Evolutionary conservation across 176 grass and related monocot genomes (phyloP), one percentile per base, ranked within the genome.

Genomic region (Raddia guianensis): DNA sequence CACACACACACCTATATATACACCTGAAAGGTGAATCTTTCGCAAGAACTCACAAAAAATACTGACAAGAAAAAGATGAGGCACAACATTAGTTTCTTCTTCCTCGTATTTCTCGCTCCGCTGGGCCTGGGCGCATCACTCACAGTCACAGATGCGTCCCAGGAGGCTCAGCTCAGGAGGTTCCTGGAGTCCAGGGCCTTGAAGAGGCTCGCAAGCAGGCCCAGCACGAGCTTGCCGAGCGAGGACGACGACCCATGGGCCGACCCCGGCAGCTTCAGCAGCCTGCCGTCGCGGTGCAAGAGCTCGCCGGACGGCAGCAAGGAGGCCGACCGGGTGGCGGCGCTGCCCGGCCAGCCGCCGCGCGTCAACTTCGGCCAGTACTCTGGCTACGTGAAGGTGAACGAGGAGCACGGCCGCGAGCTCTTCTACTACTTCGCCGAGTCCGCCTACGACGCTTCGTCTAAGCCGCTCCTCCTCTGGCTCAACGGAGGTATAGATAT

Each of bases 401-500:
- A 90, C 64, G 27, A 49, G 35, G 9, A 48, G 20, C 58, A 74
- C 16, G 77, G 85, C 13, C 79, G 79, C 48, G 76, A 75, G 48
- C 77, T 93, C 7, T 90, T 93, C 82, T 93, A 90, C 68, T 88
- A 90, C 82, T 93, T 93, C 61, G 88, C 58, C 10, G 88, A 90
- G 61, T 68, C 85, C 44, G 68, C 81, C 9, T 11, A 82, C 42
- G 32, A 75, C 21, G 50, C 85, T 0, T 4, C 16, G 0, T 68
- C 84, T 12, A 86, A 74, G 62, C 85, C 88, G 4, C 85, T 93
- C 64, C 12, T 93, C 68, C 80, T 90, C 47, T 93, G 91, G 91
- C 87, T 90, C 53, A 93, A 93, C 48, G 91, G 91, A 75, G 88
- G 91, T 81, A 18, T 27, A 27, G 27, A 27, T 27, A 27, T 27